Evolutionary conservation across 805 yeast species (phyloP), one percentile per base, ranked within the genome.

Genomic region (Nakazawaea populi): DNA sequence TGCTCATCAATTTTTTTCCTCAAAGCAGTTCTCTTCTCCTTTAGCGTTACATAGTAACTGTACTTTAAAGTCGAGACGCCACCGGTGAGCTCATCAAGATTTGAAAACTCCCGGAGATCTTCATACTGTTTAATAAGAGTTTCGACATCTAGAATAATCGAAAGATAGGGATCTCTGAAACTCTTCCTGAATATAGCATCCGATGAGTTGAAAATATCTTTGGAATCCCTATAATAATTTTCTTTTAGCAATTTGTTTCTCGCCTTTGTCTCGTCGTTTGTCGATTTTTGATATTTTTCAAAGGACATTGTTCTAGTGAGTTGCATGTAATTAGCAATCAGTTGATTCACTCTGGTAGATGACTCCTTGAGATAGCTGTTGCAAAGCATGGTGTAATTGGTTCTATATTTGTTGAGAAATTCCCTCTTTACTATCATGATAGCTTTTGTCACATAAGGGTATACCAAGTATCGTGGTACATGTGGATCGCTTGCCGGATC

Each of bases 301-400:
- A 29, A 40, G 11, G 48, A 36, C 38, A 28, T 40, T 12, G 45
- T 35, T 32, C 34, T 39, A 14, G 32, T 14, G 4, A 49, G 30
- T 14, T 44, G 52, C 32, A 45, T 47, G 29, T 44, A 49, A 12
- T n/a, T 34, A 4, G 42, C 46, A n/a, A 49, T 49, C 48, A 44
- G 45, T 36, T 34, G 35, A 12, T 49, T 44, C 10, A 49, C 48
- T 24, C 31, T 24, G 7, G 12, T n/a, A 4, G 37, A 31, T 11
- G 43, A 14, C 28, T 27, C 31, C 9, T 32, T 49, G 45, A 49
- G 34, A 44, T 31, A 49, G 28, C n/a, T 41, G 31, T 44, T 35
- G 27, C 46, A 44, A 5, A 44, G 35, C 42, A 45, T 24, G 32
- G 41, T 39, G 36, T 49, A 49, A 14, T 44, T 44, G 9, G 42